Base-by-base conservation (phyloP, 1,284 basidiomycete species). In the Fomitopsis betulina region DNA sequence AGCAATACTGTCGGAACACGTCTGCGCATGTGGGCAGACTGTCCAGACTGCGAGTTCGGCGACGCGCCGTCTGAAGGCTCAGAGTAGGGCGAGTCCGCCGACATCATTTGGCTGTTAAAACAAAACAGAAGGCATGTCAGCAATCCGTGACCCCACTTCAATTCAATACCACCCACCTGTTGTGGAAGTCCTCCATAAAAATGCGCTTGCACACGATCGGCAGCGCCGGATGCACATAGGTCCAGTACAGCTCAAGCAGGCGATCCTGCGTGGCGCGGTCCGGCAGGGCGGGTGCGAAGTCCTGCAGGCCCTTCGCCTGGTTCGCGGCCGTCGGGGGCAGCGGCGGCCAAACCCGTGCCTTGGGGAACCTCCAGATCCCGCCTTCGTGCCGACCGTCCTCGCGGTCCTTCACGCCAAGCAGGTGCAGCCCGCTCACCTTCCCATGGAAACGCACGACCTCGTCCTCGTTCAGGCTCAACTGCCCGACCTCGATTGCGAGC, bases 331-430 rank as follows among this genome's bases (percentile, higher is more conserved):
- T 63, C 5, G 80, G 76, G 23, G 75, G 74, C 33, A 87, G 73
- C 3, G 84, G 85, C 0, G 91, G 93, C 93, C 92, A 94, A 21
- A 93, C 86, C 15, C 92, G 79, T 4, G 89, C 87, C 65, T 84
- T 86, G 0, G 91, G 92, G 72, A 94, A 93, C 30, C 84, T 83
- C 91, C 91, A 93, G 58, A 93, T 88, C 1, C 89, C 91, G 35
- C 87, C 89, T 63, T 89, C 85, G 66, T 87, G 90, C 65, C 88
- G 77, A 40, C 79, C 76, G 66, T 89, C 87, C 53, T 77, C 67
- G 27, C 82, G 77, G 56, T 84, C 82, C 56, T 81, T 83, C 64
- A 78, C 76, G 15, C 84, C 85, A 53, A 94, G 74, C 55, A 94
- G 76, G 70, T 94, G 86, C 60, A 94, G 71, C 0, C 92, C 93